Evolutionary conservation across 1,284 basidiomycete species (phyloP), one percentile per base, ranked within the genome.

Genomic region (Apiotrichum porosum): DNA sequence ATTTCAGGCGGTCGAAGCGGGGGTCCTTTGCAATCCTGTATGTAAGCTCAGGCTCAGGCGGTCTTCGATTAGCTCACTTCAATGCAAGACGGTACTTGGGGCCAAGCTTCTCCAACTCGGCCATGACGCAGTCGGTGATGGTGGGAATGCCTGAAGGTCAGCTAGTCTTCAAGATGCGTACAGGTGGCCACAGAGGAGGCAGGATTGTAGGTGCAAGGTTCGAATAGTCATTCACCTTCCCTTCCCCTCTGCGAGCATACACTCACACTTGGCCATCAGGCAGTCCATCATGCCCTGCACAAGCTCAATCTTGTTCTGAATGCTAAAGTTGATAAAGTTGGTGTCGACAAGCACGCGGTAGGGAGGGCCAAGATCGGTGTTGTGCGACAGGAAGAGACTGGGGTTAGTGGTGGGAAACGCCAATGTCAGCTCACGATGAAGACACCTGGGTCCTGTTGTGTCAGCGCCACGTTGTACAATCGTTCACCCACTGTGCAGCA

Each of bases 221-320:
- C n/a, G 9, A 5, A 36, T 14, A 36, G 15, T 37, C 35, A 5
- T 15, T 37, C 19, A 35, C 3, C 33, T 15, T 18, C 3, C 33
- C 21, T 37, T 28, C 14, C 37, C 12, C 9, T n/a, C 26, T 12
- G 26, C 40, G 40, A 26, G 21, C 18, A n/a, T n/a, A n/a, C n/a
- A 76, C 86, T 56, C 63, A 94, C 93, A 94, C 77, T 98, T 97
- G n/a, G 95, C 95, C 74, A 90, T 97, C 13, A 99, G 77, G 63
- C 93, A 97, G 70, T 98, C 95, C 93, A 98, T 97, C 95, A 99
- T 97, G 14, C 90, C 92, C 65, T 88, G 85, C 18, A 97, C 80
- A 38, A 98, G 80, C 72, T 99, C 95, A 60, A 99, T 79, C 73
- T 97, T 97, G 76, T 98, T 98, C 76, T 98, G 94, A 41, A 99